A percentile compares a stretch with the other conserved stretches of the same genome.
Evolutionary conservation across 805 yeast genomes (phyloP).

Genomic region (Sporopachydermia lactativora): DNA sequence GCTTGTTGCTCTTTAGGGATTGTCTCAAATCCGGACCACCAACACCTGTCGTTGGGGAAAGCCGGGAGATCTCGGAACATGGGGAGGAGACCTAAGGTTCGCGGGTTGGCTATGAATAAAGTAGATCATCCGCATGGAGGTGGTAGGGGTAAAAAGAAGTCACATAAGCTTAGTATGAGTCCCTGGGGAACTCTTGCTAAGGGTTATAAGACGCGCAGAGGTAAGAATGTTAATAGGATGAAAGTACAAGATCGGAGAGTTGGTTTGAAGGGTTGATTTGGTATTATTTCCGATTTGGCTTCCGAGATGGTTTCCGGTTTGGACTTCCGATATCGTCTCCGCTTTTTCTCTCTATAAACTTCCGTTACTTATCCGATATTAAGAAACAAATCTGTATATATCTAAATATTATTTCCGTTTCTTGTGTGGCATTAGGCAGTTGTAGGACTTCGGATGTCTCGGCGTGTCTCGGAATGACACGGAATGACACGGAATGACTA

Average conservation of each 20-base stretch:
- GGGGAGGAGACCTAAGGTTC: conserved; percentile 88
- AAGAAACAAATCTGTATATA: no score
- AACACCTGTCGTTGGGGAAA: conserved; percentile 80
- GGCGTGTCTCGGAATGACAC: no score
- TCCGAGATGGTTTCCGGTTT: no score
- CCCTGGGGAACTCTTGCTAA: conserved; percentile 93
- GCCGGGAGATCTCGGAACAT: conserved; percentile 90
- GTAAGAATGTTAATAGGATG: conserved; percentile 70
- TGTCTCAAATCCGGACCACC: conserved; percentile 87
- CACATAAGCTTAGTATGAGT: conserved; percentile 84
- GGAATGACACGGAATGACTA: no score
- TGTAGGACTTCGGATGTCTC: no score
- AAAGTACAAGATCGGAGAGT: conserved; percentile 86
- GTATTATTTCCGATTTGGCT: no score
- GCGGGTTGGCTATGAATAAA: conserved; percentile 98
- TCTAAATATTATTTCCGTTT: no score
- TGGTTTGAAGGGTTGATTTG: conserved; percentile 20
- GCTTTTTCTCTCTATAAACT: no score
- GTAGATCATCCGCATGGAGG: conserved; percentile 99
- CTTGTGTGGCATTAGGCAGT: no score
- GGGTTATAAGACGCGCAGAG: conserved; percentile 89
- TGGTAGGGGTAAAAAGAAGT: conserved; percentile 98
- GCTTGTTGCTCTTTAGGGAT: conserved; percentile 92
- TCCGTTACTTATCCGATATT: no score
- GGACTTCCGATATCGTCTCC: no score